phyloP scores from a whole-genome alignment of 495 filamentous ascomycete species.

The Podospora didyma region DNA sequence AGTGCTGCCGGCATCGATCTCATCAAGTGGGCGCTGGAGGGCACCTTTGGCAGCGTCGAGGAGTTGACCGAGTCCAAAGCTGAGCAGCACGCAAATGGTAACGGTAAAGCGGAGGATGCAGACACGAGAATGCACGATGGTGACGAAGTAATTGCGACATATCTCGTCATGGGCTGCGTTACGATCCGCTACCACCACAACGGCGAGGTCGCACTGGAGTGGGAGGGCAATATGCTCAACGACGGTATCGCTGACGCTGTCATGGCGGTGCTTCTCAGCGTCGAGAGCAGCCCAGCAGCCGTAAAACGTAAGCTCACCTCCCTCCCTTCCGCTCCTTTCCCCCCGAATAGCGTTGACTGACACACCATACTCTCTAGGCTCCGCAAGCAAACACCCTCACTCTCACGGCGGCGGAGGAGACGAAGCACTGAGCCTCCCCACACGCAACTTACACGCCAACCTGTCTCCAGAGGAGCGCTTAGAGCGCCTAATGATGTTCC shows the following conservation, averaged over 20 bases:
- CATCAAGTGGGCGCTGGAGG: slow-evolving; percentile 89
- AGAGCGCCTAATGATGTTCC: slow-evolving; percentile 84
- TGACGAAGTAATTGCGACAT: slow-evolving; percentile 50
- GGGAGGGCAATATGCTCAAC: slow-evolving; percentile 97
- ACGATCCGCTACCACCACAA: slow-evolving; percentile 63
- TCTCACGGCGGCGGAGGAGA: slow-evolving; percentile 41
- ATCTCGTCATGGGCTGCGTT: slow-evolving; percentile 88
- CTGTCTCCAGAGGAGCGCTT: slow-evolving; percentile 70
- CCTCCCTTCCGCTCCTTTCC: not conserved
- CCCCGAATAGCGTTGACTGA: not conserved
- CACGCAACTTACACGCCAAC: slow-evolving; percentile 66
- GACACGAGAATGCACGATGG: slow-evolving; percentile 52
- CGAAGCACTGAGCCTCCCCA: slow-evolving; percentile 34
- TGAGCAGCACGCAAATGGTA: slow-evolving; percentile 31
- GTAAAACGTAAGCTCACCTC: slow-evolving; percentile 68
- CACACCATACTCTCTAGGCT: slow-evolving; percentile 31
- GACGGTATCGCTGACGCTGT: slow-evolving; percentile 96
- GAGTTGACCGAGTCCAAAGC: slow-evolving; percentile 50
- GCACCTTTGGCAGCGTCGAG: slow-evolving; percentile 84
- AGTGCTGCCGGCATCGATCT: slow-evolving; percentile 85
- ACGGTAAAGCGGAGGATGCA: slow-evolving; percentile 44
- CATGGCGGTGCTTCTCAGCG: slow-evolving; percentile 80
- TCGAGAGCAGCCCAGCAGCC: slow-evolving; percentile 90
- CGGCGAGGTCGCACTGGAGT: slow-evolving; percentile 85
- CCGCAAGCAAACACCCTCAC: slow-evolving; percentile 54